Evolutionary conservation across 805 yeast genomes (phyloP).

Genomic region (Priceomyces castillae): DNA sequence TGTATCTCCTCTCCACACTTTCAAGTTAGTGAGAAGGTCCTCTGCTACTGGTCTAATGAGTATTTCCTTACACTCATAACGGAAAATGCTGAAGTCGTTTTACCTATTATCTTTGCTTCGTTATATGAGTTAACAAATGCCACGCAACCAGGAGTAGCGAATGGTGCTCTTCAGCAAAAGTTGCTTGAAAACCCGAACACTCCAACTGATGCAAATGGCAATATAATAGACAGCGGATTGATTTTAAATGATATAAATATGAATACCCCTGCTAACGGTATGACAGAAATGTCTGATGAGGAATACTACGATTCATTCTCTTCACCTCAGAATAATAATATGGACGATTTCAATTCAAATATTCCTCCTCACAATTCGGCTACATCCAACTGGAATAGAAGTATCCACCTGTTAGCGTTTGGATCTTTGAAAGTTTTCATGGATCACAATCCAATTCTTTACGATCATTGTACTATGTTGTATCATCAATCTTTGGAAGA

Average conservation of each 20-base stretch:
- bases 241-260: conserved; percentile 26
- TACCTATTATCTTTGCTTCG: conserved; percentile 89
- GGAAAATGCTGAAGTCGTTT: conserved; percentile 86
- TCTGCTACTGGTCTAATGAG: conserved; percentile 93
- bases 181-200: conserved; percentile 36
- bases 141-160: conserved; percentile 43
- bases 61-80: conserved; percentile 86
- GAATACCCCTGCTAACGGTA: conserved; percentile 10
- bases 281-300: conserved; percentile 41
- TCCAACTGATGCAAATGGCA: conserved; percentile 42
- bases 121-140: conserved; percentile 75
- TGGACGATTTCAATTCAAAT: conserved; percentile 33
- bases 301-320: conserved; percentile 43
- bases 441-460: conserved; percentile 87
- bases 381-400: conserved; percentile 83
- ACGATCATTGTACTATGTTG: conserved; percentile 87
- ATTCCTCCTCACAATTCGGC: conserved; percentile 45
- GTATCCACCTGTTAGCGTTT: conserved; percentile 86
- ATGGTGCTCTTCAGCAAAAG: conserved; percentile 39
- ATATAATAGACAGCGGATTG: conserved; percentile 37
- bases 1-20: conserved; percentile 95
- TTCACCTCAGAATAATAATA: conserved; percentile 27
- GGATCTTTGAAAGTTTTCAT: conserved; percentile 87
- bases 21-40: conserved; percentile 94
- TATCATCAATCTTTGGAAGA: conserved; percentile 79